A percentile compares a stretch with the other conserved stretches of the same genome.
phyloP scores from a whole-genome alignment of 768 basidiomycete species.

The Cyathus striatus region DNA sequence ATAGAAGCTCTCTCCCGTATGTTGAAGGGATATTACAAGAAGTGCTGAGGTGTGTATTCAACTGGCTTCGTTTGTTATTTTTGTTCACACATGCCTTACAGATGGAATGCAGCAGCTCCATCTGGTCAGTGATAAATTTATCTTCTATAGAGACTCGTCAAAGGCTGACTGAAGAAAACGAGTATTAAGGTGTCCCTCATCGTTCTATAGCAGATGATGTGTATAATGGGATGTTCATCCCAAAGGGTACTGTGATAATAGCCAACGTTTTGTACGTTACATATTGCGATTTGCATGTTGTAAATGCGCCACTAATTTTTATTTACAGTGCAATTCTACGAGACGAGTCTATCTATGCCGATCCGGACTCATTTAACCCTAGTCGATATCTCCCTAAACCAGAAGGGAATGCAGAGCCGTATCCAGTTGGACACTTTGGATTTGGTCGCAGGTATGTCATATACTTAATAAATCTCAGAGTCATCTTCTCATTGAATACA shows the following conservation, averaged over 20 bases:
- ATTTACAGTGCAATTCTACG: slow-evolving; percentile 17
- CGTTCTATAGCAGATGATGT: slow-evolving; percentile 19
- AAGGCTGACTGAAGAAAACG: slow-evolving; percentile 9
- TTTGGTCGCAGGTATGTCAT: slow-evolving; percentile 18
- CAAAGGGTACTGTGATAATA: slow-evolving; percentile 22
- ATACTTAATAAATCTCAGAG: not conserved
- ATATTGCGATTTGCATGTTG: not conserved
- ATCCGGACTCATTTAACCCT: slow-evolving; percentile 20
- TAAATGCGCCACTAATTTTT: not conserved
- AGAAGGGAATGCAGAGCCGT: slow-evolving; percentile 14
- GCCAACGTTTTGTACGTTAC: slow-evolving; percentile 16
- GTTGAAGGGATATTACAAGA: slow-evolving; percentile 20
- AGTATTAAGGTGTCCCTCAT: slow-evolving; percentile 19
- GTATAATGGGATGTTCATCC: slow-evolving; percentile 31
- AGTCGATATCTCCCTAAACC: slow-evolving; percentile 16
- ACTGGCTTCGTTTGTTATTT: not conserved
- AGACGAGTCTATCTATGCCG: slow-evolving; percentile 16
- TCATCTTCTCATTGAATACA: slow-evolving; percentile 1
- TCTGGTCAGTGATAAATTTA: slow-evolving; percentile 13
- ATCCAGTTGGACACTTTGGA: slow-evolving; percentile 16
- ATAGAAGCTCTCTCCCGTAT: slow-evolving; percentile 17
- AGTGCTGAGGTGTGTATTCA: slow-evolving; percentile 13
- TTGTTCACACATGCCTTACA: not conserved
- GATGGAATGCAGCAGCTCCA: slow-evolving; percentile 14
- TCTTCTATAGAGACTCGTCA: slow-evolving; percentile 10